Evolutionary conservation across 2,329 filamentous ascomycete species (phyloP).

Genomic region (Phaeophleospora eucalypticola): DNA sequence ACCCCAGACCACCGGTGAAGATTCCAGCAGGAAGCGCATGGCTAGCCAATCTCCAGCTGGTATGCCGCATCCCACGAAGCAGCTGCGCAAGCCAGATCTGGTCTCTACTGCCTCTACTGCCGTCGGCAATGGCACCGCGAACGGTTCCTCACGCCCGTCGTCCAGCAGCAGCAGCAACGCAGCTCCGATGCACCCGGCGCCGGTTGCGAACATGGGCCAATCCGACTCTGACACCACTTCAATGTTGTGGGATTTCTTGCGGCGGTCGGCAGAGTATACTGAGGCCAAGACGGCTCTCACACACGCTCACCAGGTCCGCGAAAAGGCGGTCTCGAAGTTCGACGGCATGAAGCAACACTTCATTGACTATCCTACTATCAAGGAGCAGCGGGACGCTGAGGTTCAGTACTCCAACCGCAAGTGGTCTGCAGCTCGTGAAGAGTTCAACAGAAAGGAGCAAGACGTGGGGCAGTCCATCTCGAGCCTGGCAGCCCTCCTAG

Average conservation of each 20-base stretch:
- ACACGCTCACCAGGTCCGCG: background rate
- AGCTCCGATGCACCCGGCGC: no score
- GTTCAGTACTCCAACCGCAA: background rate
- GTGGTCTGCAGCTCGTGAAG: background rate
- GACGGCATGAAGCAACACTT: background rate
- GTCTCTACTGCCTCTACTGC: background rate
- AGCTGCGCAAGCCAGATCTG: background rate
- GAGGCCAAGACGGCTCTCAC: background rate
- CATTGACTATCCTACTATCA: conserved; percentile 1
- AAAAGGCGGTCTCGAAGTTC: background rate
- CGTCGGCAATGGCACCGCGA: background rate
- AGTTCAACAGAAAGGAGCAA: background rate
- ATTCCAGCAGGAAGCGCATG: conserved; percentile 1
- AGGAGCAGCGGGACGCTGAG: background rate
- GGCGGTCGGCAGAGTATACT: background rate
- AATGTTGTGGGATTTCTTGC: background rate
- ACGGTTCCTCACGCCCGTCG: background rate
- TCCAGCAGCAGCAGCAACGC: no score
- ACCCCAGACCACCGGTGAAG: background rate
- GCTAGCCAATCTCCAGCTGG: conserved; percentile 7
- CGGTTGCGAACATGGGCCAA: background rate
- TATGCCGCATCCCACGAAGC: no score
- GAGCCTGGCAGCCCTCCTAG: background rate
- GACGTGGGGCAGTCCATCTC: background rate
- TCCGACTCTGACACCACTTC: background rate